phyloP scores from a whole-genome alignment of 495 filamentous ascomycete species.

The Aspergillus bertholletiae region DNA sequence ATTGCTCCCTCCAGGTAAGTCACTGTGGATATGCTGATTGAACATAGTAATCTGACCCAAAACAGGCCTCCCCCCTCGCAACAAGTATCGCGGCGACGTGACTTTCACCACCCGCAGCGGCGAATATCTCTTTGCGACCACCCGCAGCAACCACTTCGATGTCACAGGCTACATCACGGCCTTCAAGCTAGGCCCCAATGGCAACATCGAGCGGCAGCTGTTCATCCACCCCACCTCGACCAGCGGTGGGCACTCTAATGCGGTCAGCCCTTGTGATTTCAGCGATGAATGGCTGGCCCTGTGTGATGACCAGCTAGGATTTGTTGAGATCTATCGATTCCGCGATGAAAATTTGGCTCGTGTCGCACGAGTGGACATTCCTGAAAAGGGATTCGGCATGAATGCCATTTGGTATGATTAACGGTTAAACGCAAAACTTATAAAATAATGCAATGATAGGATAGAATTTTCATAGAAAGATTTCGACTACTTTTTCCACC shows the following conservation, averaged over 20 bases:
- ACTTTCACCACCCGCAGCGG: conserved; percentile 62
- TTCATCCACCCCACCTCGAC: conserved; percentile 80
- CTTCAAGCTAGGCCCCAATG: conserved; percentile 65
- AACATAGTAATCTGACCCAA: conserved; percentile 2
- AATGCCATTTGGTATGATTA: conserved; percentile 90
- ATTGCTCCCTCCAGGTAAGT: conserved; percentile 66
- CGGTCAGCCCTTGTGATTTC: conserved; percentile 74
- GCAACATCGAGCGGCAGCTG: conserved; percentile 71
- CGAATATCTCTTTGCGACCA: conserved; percentile 75
- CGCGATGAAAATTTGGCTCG: conserved; percentile 71
- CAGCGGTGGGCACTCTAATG: conserved; percentile 81
- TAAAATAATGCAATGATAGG: neutral
- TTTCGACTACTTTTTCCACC: no score
- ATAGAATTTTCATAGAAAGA: no score
- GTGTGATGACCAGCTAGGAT: conserved; percentile 80
- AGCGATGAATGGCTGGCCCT: conserved; percentile 82
- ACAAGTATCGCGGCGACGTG: conserved; percentile 74
- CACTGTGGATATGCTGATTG: neutral
- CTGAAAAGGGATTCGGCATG: conserved; percentile 82
- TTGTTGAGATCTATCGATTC: conserved; percentile 83
- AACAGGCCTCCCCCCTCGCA: conserved; percentile 50
- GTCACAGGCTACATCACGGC: conserved; percentile 77
- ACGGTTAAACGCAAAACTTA: neutral
- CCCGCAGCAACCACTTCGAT: conserved; percentile 68
- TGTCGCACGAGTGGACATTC: conserved; percentile 69